Base-by-base conservation (phyloP, 2,329 filamentous ascomycete species). In the Triangularia verruculosa region DNA sequence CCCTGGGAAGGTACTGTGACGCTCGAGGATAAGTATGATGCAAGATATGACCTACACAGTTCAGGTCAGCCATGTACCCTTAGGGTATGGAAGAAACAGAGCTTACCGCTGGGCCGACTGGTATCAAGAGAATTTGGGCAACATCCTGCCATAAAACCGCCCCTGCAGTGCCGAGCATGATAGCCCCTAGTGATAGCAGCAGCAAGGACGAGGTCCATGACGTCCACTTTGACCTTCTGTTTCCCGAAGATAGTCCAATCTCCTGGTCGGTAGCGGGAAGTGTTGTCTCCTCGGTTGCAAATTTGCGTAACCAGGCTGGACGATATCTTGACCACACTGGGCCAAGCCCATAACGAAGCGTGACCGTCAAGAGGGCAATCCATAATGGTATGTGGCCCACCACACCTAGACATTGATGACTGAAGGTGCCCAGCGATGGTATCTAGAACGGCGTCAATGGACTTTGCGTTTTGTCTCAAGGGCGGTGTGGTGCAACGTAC, bases 21-120 rank as follows among this genome's bases (percentile, higher is more conserved):
- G 74, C 58, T 76, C 74, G 11, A 74, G 54, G 7, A 65, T 61
- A 3, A 76, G 60, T 4, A 75, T 61, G 13, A 72, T 22, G 30
- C 55, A 51, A 4, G 71, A 70, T 12, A 71, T 52, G 6, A 72
- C n/a, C 70, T 70, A 27, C 22, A 6, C n/a, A 20, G 22, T 25
- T 9, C n/a, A 22, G 43, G 32, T 43, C 20, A 58, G 30, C 15
- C 15, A 53, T n/a, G 11, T 17, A 3, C 13, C 15, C 4, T 8
- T 6, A 8, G 3, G 22, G 27, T 3, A 17, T 20, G 5, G 28
- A 4, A 28, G 4, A 3, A 30, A 15, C 39, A 9, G n/a, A n/a
- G 73, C 77, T 71, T 72, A 78, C 78, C 72, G 72, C 78, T 56
- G 75, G 78, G 28, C 74, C 65, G 60, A 73, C 62, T 17, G 73